Conservation (phyloP, 2,329 filamentous ascomycete genomes). For the Xylariaceae sp. region DNA sequence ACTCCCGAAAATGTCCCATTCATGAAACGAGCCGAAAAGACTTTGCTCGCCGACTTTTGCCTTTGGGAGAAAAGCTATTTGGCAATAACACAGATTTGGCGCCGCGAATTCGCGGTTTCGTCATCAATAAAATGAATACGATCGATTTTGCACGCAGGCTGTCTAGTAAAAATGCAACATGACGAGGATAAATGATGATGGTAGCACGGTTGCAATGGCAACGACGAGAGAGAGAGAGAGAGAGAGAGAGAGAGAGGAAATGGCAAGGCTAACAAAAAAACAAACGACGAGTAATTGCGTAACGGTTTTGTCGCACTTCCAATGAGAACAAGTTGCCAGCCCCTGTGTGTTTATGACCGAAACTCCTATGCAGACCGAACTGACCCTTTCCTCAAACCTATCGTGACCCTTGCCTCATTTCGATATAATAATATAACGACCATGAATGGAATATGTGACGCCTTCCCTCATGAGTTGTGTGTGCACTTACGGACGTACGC, state of each 20-base stretch:
- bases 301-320: constrained; percentile 7
- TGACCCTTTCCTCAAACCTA: constrained; percentile 3
- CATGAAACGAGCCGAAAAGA: neutral
- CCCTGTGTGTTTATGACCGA: neutral
- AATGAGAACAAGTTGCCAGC: neutral
- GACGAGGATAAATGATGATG: neutral
- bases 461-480: constrained; percentile 11
- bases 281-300: neutral
- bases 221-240: neutral
- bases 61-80: too few species aligned
- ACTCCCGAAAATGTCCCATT: neutral
- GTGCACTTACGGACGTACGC: constrained; percentile 11
- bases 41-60: too few species aligned
- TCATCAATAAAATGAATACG: too few species aligned
- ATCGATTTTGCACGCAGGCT: neutral
- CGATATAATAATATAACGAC: neutral
- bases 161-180: neutral
- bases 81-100: too few species aligned
- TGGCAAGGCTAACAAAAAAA: constrained; percentile 1
- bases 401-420: constrained; percentile 2
- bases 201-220: neutral
- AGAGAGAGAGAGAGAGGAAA: neutral
- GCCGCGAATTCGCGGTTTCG: too few species aligned
- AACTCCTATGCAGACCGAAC: constrained; percentile 12
- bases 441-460: constrained; percentile 11